Percentiles rank a stretch among this genome's conserved stretches.
phyloP scores from a whole-genome alignment of 2,329 filamentous ascomycete species.

The Keithomyces neogunnii region DNA sequence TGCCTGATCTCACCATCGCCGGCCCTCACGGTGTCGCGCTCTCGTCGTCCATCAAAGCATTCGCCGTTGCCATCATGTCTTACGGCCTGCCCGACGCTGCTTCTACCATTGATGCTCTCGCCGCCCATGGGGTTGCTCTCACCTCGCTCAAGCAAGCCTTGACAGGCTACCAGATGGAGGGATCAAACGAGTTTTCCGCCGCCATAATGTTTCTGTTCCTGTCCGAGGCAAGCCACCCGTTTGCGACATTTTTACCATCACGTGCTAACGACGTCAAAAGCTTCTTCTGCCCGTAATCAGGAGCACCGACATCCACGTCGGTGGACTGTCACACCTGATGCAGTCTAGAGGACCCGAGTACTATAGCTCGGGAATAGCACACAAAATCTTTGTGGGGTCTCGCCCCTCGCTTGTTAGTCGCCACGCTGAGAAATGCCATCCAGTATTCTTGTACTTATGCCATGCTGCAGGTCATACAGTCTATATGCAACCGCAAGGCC shows the following conservation, averaged over 20 bases:
- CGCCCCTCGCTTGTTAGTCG: slow-evolving; percentile 27
- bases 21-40: slow-evolving; percentile 14
- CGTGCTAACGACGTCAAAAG: neutral
- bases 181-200: slow-evolving; percentile 18
- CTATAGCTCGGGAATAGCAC: slow-evolving; percentile 23
- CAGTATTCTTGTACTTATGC: neutral
- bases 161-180: neutral
- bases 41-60: slow-evolving; percentile 24
- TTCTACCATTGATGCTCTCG: slow-evolving; percentile 15
- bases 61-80: slow-evolving; percentile 19
- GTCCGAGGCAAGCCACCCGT: slow-evolving; percentile 12
- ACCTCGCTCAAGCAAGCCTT: slow-evolving; percentile 16
- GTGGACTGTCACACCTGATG: slow-evolving; percentile 26
- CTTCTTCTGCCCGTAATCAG: neutral
- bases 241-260: neutral
- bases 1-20: slow-evolving; percentile 20
- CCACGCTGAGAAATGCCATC: neutral
- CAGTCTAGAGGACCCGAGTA: slow-evolving; percentile 18
- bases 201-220: slow-evolving; percentile 28
- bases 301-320: slow-evolving; percentile 20
- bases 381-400: slow-evolving; percentile 30
- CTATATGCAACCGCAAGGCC: slow-evolving; percentile 17
- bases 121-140: slow-evolving; percentile 22
- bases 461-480: slow-evolving; percentile 20
- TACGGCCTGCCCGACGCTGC: slow-evolving; percentile 12